Base-by-base conservation (phyloP, 805 yeast species). In the Monosporozyma yasuniensis region DNA sequence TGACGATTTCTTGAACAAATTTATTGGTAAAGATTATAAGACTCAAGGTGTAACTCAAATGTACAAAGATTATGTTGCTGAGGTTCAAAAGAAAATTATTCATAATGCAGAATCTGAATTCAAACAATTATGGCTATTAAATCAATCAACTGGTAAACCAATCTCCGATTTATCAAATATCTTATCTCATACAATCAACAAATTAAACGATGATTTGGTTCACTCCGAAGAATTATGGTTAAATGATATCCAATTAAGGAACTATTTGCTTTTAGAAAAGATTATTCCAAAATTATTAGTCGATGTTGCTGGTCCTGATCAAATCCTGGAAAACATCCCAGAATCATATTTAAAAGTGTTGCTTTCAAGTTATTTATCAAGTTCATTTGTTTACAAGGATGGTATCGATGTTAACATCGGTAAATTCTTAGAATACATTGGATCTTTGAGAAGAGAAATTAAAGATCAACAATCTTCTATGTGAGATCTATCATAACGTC, bases 21-120 rank as follows among this genome's bases (percentile, higher is more conserved):
- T 91, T 88, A 63, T 70, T 50, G 79, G 80, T 54, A 23, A 46
- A 9, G 39, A 16, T 42, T 27, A 42, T 23, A 18, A 25, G 18
- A 23, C 30, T 25, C 27, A 41, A 25, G 28, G 30, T 41, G 32
- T 50, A 5, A 28, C 53, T 8, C 43, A 48, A 32, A 85, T 91
- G 66, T 91, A 91, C 72, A 74, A 80, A 63, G 72, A 74, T n/a
- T 93, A 91, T 62, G 98, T 91, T 53, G 75, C 76, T 58, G 83
- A 84, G 61, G 96, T 87, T 28, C 98, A 91, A 72, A 64, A 68
- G 47, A 81, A 80, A 52, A 77, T 93, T 68, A 80, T 83, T 53
- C 64, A 69, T 46, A 93, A 93, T 67, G 98, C 98, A 11, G 71
- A 79, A 51, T 73, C 75, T 34, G 99, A 91, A 72, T 95, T 95